These are phyloP conservation scores for Acacia crassicarpa DNA, from an alignment of 306 rosid species.

Conservation along the genomic window DNA sequence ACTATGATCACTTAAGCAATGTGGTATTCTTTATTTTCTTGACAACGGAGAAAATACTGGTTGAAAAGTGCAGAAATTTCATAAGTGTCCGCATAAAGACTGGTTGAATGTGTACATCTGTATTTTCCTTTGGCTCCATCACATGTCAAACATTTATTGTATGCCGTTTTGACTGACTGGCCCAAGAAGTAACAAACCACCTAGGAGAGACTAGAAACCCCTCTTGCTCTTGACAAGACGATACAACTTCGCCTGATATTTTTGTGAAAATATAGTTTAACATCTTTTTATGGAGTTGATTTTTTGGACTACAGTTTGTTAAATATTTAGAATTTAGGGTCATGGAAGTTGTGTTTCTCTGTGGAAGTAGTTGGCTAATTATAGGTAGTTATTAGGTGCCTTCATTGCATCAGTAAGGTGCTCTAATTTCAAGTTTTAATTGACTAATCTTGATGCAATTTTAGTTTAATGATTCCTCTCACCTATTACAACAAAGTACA, in stretches of 20 bases:
- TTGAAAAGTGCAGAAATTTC: neutral
- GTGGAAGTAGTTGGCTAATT: neutral
- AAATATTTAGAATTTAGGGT: neutral
- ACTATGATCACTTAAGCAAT: neutral
- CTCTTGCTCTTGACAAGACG: neutral
- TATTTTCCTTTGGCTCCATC: neutral
- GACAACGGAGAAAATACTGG: neutral
- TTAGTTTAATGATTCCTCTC: neutral
- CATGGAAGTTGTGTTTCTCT: neutral
- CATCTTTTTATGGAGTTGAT: neutral
- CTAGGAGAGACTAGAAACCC: neutral
- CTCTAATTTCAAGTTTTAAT: neutral
- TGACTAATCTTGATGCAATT: neutral
- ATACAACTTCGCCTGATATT: neutral
- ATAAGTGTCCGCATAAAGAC: neutral
- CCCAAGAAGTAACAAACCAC: neutral
- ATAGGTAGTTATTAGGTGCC: neutral
- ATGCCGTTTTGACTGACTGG: neutral
- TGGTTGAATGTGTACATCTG: too few species aligned
- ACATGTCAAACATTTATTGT: neutral
- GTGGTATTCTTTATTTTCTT: neutral
- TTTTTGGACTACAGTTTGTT: neutral
- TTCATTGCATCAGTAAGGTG: neutral
- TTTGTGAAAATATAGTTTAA: neutral
- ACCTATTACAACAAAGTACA: neutral